phyloP scores from a whole-genome alignment of 495 filamentous ascomycete genomes.

The Rhypophila decipiens region DNA sequence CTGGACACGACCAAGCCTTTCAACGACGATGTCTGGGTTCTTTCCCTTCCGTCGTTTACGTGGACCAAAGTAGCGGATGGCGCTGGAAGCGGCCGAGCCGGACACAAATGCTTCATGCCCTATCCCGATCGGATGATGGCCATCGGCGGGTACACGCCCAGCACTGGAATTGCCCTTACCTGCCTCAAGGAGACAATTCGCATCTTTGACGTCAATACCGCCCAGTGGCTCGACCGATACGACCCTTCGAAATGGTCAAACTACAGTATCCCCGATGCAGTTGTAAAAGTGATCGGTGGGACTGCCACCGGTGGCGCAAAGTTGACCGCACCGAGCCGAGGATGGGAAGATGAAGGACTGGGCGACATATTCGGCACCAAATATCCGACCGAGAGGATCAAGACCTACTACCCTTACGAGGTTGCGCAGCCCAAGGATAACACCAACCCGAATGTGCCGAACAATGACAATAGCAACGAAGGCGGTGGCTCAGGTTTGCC shows the following conservation, averaged over 20 bases:
- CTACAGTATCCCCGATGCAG: constrained; percentile 56
- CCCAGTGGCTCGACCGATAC: constrained; percentile 52
- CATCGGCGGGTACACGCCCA: constrained; percentile 48
- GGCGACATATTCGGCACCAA: constrained; percentile 44
- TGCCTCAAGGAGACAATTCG: constrained; percentile 55
- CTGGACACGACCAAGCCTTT: constrained; percentile 27
- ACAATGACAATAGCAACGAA: not conserved
- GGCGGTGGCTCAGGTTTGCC: constrained; percentile 41
- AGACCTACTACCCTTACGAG: constrained; percentile 55
- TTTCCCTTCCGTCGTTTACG: constrained; percentile 70
- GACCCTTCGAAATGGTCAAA: constrained; percentile 50
- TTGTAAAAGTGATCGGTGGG: constrained; percentile 57
- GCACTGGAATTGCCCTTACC: constrained; percentile 4
- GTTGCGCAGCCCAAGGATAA: constrained; percentile 22
- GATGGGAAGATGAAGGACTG: constrained; percentile 48
- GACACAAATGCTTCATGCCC: constrained; percentile 59
- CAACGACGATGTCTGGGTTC: constrained; percentile 64
- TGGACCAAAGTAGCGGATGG: constrained; percentile 60
- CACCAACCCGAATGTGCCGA: constrained; percentile 22
- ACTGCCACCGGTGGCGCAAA: constrained; percentile 56
- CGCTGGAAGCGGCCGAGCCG: constrained; percentile 43
- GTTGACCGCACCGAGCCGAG: constrained; percentile 36
- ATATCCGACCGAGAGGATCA: constrained; percentile 53
- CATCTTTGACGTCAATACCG: constrained; percentile 58
- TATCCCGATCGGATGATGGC: constrained; percentile 71